phyloP scores from a whole-genome alignment of 176 grass and related monocot species.

The Oryza longistaminata region DNA sequence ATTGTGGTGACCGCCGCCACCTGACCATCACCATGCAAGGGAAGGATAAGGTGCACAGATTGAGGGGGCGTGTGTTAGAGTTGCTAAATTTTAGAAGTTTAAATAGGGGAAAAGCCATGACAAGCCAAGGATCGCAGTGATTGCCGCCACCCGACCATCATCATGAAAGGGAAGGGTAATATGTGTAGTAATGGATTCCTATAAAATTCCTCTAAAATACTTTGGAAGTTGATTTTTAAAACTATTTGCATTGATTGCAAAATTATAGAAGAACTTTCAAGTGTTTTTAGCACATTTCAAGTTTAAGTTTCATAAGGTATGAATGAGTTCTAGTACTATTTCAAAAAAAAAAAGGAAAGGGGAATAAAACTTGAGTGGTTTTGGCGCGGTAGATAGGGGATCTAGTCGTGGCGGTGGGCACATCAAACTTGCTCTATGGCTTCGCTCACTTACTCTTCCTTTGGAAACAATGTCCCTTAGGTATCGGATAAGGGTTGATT shows the following conservation, averaged over 20 bases:
- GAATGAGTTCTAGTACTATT: background rate
- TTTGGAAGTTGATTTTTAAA: background rate
- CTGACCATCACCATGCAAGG: too few relatives aligned
- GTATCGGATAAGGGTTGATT: background rate
- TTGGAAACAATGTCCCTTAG: too few relatives aligned
- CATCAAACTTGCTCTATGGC: background rate
- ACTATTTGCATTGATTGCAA: background rate
- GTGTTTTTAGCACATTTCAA: background rate
- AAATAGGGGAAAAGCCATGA: too few relatives aligned
- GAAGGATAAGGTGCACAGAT: too few relatives aligned
- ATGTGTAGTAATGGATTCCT: background rate
- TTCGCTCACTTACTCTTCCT: too few relatives aligned
- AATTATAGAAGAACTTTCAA: background rate
- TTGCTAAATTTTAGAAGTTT: too few relatives aligned
- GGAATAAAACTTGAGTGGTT: background rate
- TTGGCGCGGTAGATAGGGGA: background rate
- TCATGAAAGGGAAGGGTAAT: background rate
- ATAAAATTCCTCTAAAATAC: too few relatives aligned
- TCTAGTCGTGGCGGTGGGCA: background rate
- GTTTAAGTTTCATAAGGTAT: background rate
- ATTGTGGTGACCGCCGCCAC: background rate
- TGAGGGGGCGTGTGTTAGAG: too few relatives aligned
- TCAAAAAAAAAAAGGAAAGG: background rate
- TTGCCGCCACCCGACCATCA: background rate
- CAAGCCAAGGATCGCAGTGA: too few relatives aligned